Conservation (phyloP, 2,329 filamentous ascomycete species). For the Septoria petroselini region DNA sequence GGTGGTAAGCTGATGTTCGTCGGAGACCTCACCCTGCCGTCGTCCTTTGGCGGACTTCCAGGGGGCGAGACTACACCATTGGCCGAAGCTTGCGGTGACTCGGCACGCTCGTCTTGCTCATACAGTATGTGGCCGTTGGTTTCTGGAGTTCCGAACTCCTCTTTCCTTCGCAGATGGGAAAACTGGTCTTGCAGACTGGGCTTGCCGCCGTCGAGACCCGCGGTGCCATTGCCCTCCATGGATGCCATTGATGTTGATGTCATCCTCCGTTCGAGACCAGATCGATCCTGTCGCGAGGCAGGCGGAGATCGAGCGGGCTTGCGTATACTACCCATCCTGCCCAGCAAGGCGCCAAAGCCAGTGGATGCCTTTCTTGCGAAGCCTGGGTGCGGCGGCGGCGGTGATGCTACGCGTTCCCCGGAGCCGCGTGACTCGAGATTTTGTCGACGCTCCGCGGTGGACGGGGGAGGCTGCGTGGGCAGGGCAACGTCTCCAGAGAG, state of each 20-base stretch:
- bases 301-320: slow-evolving; percentile 56
- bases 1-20: slow-evolving; percentile 71
- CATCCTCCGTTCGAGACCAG: slow-evolving; percentile 28
- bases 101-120: slow-evolving; percentile 19
- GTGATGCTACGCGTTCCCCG: slow-evolving; percentile 30
- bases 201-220: slow-evolving; percentile 35
- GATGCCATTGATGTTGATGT: slow-evolving; percentile 29
- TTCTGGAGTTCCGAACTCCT: slow-evolving; percentile 40
- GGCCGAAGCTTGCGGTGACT: slow-evolving; percentile 35
- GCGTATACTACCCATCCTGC: slow-evolving; percentile 57
- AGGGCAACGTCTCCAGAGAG: slow-evolving; percentile 58
- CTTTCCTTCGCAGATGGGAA: slow-evolving; percentile 45
- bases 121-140: slow-evolving; percentile 19
- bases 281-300: slow-evolving; percentile 25
- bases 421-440: slow-evolving; percentile 21
- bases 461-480: slow-evolving; percentile 60
- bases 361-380: slow-evolving; percentile 70
- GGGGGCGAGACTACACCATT: slow-evolving; percentile 39
- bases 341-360: slow-evolving; percentile 77
- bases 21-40: slow-evolving; percentile 51
- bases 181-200: slow-evolving; percentile 48
- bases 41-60: slow-evolving; percentile 24
- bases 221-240: slow-evolving; percentile 23
- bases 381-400: slow-evolving; percentile 42
- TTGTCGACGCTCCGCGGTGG: slow-evolving; percentile 33